Conservation (phyloP, 2,329 filamentous ascomycete species). For the Penicillium sp. region DNA sequence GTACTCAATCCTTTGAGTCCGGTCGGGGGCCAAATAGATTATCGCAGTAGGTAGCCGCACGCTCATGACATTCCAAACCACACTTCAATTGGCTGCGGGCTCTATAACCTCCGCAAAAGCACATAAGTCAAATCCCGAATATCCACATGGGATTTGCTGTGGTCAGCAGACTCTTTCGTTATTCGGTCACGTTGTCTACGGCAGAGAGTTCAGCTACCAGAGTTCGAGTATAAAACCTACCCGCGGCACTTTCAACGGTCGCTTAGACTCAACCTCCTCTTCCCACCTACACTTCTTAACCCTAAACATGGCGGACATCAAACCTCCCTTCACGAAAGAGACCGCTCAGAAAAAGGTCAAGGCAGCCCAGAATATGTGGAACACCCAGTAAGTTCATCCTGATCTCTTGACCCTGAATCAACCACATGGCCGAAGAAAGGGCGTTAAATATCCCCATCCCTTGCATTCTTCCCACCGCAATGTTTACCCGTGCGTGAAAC, state of each 20-base stretch:
- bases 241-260: neutral
- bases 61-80: neutral
- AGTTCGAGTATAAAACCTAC: neutral
- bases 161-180: neutral
- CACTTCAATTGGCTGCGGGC: neutral
- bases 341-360: constrained; percentile 76
- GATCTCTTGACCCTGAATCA: constrained; percentile 2
- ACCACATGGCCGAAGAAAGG: constrained; percentile 21
- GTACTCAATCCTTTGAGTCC: too few relatives aligned
- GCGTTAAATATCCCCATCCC: constrained; percentile 6
- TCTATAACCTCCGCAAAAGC: neutral
- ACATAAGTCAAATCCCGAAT: neutral
- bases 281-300: neutral
- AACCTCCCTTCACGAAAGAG: constrained; percentile 73
- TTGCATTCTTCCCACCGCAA: constrained; percentile 17
- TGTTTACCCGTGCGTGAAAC: constrained; percentile 17
- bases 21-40: too few relatives aligned
- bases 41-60: too few relatives aligned
- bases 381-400: constrained; percentile 59
- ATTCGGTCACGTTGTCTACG: neutral
- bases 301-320: constrained; percentile 39
- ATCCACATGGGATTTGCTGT: neutral
- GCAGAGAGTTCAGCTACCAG: neutral
- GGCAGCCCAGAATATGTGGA: constrained; percentile 80
- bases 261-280: neutral